Base-by-base conservation (phyloP, 441 rosid species). In the Geranium incanum region DNA sequence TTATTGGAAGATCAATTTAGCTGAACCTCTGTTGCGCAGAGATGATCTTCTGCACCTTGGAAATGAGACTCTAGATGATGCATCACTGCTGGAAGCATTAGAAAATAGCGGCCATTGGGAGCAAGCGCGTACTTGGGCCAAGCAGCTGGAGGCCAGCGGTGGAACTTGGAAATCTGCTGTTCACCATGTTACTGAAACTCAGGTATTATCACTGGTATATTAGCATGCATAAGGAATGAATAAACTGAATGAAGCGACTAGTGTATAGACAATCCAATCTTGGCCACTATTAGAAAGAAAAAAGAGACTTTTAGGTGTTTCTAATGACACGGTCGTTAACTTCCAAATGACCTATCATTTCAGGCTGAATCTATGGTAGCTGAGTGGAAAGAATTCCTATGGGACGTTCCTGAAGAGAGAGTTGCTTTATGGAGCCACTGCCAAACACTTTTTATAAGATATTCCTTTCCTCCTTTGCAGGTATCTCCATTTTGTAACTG, bases 361-460 rank as follows among this genome's bases (percentile, higher is more conserved):
- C 80, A 95, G 99, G 99, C 97, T 70, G 99, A 95, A 83, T 89
- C 98, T 76, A 87, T 95, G 98, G 98, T 91, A 74, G 92, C 91
- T 45, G 99, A 92, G 86, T 95, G 99, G 99, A 92, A 88, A 82
- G 98, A 92, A 78, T 95, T 95, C 81, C 99, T 95, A 66, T 95
- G 99, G 99, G 99, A 95, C 86, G 97, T 95, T 77, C 95, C 95
- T 57, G 99, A 95, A 83, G 99, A 95, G 84, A 88, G 98, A 86
- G 89, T 92, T 78, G 95, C 98, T 71, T 80, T 95, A 75, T 95
- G 99, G 98, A 89, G 89, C 71, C 99, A 95, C 80, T 95, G 99
- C 82, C 99, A 95, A 85, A 88, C 89, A 3, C 82, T 95, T 75
- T 93, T 95, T 79, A 82, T 88, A 70, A 83, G 96, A 88, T 85